Percentiles rank a stretch among this genome's conserved stretches.
Conservation (phyloP, 257 asterid species). For the Fraxinus pennsylvanica region DNA sequence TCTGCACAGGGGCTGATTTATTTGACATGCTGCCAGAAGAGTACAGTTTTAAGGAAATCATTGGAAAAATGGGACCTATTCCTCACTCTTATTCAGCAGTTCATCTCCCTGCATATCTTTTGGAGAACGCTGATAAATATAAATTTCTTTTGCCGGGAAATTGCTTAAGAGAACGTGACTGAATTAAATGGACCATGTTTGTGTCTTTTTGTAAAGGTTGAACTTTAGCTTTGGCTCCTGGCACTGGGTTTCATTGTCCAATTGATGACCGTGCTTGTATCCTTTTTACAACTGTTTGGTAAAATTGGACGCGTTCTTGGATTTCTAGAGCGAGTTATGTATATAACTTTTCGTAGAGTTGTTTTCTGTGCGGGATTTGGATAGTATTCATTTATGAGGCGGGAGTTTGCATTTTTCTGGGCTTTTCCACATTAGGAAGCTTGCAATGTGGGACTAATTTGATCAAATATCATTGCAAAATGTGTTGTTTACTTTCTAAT, state of each 20-base stretch:
- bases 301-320: constrained; percentile 38
- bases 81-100: constrained; percentile 90
- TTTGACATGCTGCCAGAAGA: constrained; percentile 93
- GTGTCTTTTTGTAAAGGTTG: constrained; percentile 40
- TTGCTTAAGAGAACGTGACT: constrained; percentile 69
- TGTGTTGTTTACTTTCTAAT: background rate
- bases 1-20: constrained; percentile 79
- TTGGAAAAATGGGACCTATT: constrained; percentile 79
- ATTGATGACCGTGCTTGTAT: constrained; percentile 41
- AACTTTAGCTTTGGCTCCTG: constrained; percentile 37
- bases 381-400: constrained; percentile 6
- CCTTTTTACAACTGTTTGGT: constrained; percentile 40
- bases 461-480: constrained; percentile 16
- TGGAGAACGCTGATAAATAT: constrained; percentile 60
- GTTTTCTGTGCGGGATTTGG: constrained; percentile 26
- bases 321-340: constrained; percentile 45
- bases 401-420: constrained; percentile 18
- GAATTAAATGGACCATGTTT: constrained; percentile 18
- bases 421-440: constrained; percentile 36
- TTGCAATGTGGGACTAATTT: constrained; percentile 38
- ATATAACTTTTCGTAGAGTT: constrained; percentile 32
- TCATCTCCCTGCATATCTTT: constrained; percentile 68
- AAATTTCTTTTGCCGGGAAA: constrained; percentile 81
- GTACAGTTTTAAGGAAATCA: constrained; percentile 78
- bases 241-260: constrained; percentile 35